A percentile compares a stretch with the other conserved stretches of the same genome.
Evolutionary conservation across 2,329 filamentous ascomycete genomes (phyloP).

Genomic region (Diatrype stigma): DNA sequence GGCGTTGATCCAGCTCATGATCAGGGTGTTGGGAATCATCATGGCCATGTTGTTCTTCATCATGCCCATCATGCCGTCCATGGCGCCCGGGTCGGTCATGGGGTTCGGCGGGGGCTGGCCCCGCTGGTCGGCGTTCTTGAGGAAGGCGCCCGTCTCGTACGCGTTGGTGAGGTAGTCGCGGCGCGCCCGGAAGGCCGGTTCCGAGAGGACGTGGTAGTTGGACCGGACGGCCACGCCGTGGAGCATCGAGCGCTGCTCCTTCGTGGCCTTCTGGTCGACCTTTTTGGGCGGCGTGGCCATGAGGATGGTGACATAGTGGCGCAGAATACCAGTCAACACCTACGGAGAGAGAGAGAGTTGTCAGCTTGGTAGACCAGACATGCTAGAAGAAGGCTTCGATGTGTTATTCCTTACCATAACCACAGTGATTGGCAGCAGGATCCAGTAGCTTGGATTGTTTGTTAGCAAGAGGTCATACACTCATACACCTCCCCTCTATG

Average conservation of each 20-base stretch:
- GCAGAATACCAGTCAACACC: slow-evolving; percentile 90
- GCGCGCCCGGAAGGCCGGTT: slow-evolving; percentile 70
- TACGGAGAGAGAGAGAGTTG: slow-evolving; percentile 25
- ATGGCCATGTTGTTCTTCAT: slow-evolving; percentile 99
- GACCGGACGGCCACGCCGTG: slow-evolving; percentile 79
- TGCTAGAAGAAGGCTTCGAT: background rate
- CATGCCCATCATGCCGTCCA: slow-evolving; percentile 99
- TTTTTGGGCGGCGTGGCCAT: slow-evolving; percentile 83
- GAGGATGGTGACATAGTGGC: slow-evolving; percentile 93
- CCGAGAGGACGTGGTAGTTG: slow-evolving; percentile 77
- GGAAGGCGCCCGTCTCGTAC: slow-evolving; percentile 80
- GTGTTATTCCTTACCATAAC: slow-evolving; percentile 66
- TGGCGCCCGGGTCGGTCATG: slow-evolving; percentile 89
- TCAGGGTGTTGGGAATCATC: slow-evolving; percentile 98
- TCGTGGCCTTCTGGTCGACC: slow-evolving; percentile 67
- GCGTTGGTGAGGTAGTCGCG: slow-evolving; percentile 76
- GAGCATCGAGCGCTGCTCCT: slow-evolving; percentile 80
- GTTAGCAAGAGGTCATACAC: slow-evolving; percentile 12
- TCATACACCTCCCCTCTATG: background rate
- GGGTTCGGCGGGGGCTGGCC: slow-evolving; percentile 90
- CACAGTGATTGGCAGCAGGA: slow-evolving; percentile 91
- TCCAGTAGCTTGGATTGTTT: slow-evolving; percentile 77
- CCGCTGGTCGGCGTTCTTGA: slow-evolving; percentile 82
- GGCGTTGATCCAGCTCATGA: slow-evolving; percentile 99
- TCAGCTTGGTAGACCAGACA: background rate